These are phyloP conservation scores for Phoma sp. DNA, from an alignment of 2,329 filamentous ascomycete genomes.

Conservation along the genomic window DNA sequence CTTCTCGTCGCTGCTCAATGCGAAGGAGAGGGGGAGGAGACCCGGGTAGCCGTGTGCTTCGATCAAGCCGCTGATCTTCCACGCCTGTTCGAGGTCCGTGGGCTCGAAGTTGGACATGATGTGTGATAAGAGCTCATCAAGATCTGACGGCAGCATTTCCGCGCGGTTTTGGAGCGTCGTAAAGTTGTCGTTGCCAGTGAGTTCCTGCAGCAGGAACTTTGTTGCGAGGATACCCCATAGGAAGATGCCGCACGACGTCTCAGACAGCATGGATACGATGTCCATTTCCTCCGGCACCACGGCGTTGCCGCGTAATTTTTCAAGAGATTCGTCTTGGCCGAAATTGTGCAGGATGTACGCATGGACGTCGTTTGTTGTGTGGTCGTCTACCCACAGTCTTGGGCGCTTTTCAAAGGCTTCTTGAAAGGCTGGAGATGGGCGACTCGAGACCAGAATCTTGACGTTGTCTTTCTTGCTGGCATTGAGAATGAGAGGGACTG, in stretches of 20 bases:
- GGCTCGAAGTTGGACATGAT: conserved; percentile 33
- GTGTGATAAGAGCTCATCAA: conserved; percentile 35
- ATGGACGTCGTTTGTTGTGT: conserved; percentile 30
- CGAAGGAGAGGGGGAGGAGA: conserved; percentile 36
- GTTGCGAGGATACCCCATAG: conserved; percentile 38
- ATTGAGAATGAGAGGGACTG: conserved; percentile 21
- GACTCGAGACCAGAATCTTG: conserved; percentile 44
- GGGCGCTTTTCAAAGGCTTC: conserved; percentile 34
- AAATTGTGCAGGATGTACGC: conserved; percentile 26
- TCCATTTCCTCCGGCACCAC: conserved; percentile 31
- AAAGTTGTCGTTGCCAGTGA: conserved; percentile 31
- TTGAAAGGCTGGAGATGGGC: conserved; percentile 29
- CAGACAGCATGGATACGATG: conserved; percentile 29
- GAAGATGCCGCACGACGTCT: conserved; percentile 37
- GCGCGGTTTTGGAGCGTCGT: conserved; percentile 31
- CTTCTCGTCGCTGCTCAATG: conserved; percentile 28
- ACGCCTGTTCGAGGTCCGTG: conserved; percentile 27
- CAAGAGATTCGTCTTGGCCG: conserved; percentile 27
- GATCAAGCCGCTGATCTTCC: conserved; percentile 33
- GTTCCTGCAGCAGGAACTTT: conserved; percentile 30
- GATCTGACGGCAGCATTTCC: conserved; percentile 31
- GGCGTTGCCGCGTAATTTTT: conserved; percentile 29
- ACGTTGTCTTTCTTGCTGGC: conserved; percentile 36
- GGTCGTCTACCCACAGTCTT: conserved; percentile 31
- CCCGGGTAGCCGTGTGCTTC: conserved; percentile 29